Conservation (phyloP, 2,329 filamentous ascomycete species). For the Penicillium crustosum region DNA sequence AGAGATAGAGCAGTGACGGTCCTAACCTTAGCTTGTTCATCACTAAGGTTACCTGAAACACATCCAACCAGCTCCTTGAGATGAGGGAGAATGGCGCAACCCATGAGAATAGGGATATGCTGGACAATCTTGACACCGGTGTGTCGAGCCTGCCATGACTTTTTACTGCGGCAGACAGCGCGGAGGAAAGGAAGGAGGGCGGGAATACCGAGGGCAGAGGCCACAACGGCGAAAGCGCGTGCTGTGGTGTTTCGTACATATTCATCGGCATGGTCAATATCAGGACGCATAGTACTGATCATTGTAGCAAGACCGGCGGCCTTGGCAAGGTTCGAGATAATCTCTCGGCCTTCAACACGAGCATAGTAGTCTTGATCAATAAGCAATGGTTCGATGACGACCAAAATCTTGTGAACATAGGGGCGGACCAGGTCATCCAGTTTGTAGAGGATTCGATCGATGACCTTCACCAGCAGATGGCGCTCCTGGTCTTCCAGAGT, state of each 20-base stretch:
- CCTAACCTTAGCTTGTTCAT: conserved; percentile 96
- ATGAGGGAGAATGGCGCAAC: conserved; percentile 91
- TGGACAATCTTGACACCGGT: conserved; percentile 99
- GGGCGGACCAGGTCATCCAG: conserved; percentile 93
- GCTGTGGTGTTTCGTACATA: conserved; percentile 98
- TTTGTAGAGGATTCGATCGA: conserved; percentile 97
- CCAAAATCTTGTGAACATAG: conserved; percentile 96
- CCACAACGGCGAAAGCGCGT: conserved; percentile 93
- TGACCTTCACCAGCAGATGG: conserved; percentile 97
- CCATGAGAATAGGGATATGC: conserved; percentile 98
- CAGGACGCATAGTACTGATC: conserved; percentile 98
- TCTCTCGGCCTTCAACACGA: conserved; percentile 94
- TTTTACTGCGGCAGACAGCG: conserved; percentile 95
- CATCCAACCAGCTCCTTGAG: conserved; percentile 95
- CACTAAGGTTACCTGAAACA: conserved; percentile 91
- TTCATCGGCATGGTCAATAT: conserved; percentile 97
- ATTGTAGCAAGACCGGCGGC: conserved; percentile 95
- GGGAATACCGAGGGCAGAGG: conserved; percentile 92
- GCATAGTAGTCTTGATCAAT: conserved; percentile 99
- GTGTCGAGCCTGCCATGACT: conserved; percentile 97
- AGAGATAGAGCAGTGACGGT: conserved; percentile 95
- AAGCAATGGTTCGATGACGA: conserved; percentile 97
- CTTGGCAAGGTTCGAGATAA: conserved; percentile 97
- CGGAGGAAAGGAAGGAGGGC: conserved; percentile 91
- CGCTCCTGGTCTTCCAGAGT: conserved; percentile 96